phyloP scores from a whole-genome alignment of 805 yeast genomes.

The Saturnispora sanitii region DNA sequence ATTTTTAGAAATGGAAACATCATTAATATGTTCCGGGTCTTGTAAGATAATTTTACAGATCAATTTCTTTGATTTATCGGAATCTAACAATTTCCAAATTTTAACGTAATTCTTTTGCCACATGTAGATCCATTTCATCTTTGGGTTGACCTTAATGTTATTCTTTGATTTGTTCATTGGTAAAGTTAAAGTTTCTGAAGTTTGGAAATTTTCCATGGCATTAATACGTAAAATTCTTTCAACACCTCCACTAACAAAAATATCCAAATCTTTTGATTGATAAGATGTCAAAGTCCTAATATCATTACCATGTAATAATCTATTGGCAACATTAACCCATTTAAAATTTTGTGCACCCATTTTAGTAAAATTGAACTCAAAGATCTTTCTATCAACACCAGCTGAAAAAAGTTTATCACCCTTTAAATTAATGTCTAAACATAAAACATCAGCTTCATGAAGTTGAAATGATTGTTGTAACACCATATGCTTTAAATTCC shows the following conservation, averaged over 20 bases:
- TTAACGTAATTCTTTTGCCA: conserved; percentile 81
- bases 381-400: conserved; percentile 90
- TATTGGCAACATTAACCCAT: conserved; percentile 71
- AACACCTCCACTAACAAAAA: conserved; percentile 76
- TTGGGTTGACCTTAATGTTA: conserved; percentile 31
- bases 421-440: conserved; percentile 49
- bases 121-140: conserved; percentile 47
- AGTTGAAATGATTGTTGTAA: conserved; percentile 70
- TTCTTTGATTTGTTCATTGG: conserved; percentile 32
- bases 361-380: conserved; percentile 49
- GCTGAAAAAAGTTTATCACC: conserved; percentile 71
- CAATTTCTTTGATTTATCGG: conserved; percentile 37
- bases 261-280: conserved; percentile 57
- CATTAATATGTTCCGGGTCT: conserved; percentile 73
- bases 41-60: conserved; percentile 55
- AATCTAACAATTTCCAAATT: conserved; percentile 52
- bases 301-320: conserved; percentile 81
- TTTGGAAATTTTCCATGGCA: conserved; percentile 56
- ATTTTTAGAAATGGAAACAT: conserved; percentile 54
- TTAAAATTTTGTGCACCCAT: conserved; percentile 29
- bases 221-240: conserved; percentile 62
- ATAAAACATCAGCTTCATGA: conserved; percentile 87
- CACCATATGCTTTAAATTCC: conserved; percentile 78
- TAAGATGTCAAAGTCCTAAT: conserved; percentile 65
- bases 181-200: conserved; percentile 62